These are phyloP conservation scores for Tricholoma sp. DNA, from an alignment of 768 basidiomycete genomes.

Conservation along the genomic window DNA sequence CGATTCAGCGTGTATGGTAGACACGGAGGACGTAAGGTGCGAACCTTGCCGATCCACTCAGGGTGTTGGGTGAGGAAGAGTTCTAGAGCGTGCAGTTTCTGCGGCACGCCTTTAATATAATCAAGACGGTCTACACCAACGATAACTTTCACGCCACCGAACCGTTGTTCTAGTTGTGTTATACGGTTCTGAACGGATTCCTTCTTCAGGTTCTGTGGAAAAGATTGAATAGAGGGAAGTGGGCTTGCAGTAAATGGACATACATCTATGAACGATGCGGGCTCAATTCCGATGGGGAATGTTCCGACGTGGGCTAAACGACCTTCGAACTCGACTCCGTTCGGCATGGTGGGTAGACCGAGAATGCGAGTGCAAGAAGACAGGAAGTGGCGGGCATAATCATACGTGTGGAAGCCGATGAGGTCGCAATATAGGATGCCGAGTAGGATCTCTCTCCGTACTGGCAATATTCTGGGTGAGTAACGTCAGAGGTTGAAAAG, in stretches of 20 bases:
- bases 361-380: slow-evolving; percentile 97
- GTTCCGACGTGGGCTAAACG: slow-evolving; percentile 96
- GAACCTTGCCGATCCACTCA: slow-evolving; percentile 96
- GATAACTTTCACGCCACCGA: slow-evolving; percentile 93
- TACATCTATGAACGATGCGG: slow-evolving; percentile 82
- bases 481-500: slow-evolving; percentile 3
- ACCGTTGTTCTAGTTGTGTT: slow-evolving; percentile 78
- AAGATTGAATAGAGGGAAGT: slow-evolving; percentile 4
- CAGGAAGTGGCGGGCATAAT: slow-evolving; percentile 98
- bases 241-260: background rate
- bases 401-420: slow-evolving; percentile 99
- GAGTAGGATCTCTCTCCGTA: slow-evolving; percentile 94
- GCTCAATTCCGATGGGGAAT: slow-evolving; percentile 99
- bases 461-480: slow-evolving; percentile 78
- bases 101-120: slow-evolving; percentile 99
- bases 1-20: slow-evolving; percentile 2
- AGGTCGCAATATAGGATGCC: slow-evolving; percentile 95
- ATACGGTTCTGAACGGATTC: slow-evolving; percentile 80
- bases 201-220: slow-evolving; percentile 66
- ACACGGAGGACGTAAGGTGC: slow-evolving; percentile 7
- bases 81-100: slow-evolving; percentile 95
- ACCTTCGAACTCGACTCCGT: slow-evolving; percentile 95
- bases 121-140: slow-evolving; percentile 98
- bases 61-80: slow-evolving; percentile 96
- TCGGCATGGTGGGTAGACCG: slow-evolving; percentile 93